Evolutionary conservation across 2,329 filamentous ascomycete species (phyloP), one percentile per base, ranked within the genome.

Genomic region (Rutstroemia sp.): DNA sequence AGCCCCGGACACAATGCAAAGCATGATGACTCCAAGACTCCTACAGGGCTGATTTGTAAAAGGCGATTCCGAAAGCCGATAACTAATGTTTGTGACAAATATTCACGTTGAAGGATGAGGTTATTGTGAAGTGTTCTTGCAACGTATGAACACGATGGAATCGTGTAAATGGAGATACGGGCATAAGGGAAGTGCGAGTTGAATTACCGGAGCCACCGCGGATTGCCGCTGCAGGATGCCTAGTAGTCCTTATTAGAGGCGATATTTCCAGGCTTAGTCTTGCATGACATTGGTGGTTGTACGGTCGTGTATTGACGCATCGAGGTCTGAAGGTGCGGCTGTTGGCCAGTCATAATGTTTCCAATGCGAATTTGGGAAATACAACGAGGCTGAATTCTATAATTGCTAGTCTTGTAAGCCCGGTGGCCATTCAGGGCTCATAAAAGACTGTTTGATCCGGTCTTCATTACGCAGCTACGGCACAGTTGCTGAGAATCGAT

Each of bases 341-440:
- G 10, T 34, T 3, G 9, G 9, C 30, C 12, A 34, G 12, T 34
- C 12, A 34, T 12, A 34, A 34, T 34, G 3, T 10, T 34, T 34
- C 10, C 12, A 34, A 34, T 12, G 30, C 30, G 10, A 34, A 34
- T 34, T 1, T 12, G 9, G 30, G 30, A 34, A 34, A 34, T 10
- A 9, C 5, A 10, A 39, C 45, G 7, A 49, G 52, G 52, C 52
- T 37, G 25, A 49, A 49, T 54, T 50, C 18, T 50, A 44, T 37
- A 25, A 21, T 44, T 55, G 25, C 9, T 9, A 25, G 5, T 9
- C 27, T 44, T 37, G 19, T 44, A 52, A 50, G 25, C 49, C 18
- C 18, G 38, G 19, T 25, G 37, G 8, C 10, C 9, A 37, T 48
- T 5, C 10, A 34, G 14, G 27, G 10, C 5, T 18, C 41, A 39